Evolutionary conservation across 495 filamentous ascomycete species (phyloP), one percentile per base, ranked within the genome.

Genomic region (Evernia prunastri): DNA sequence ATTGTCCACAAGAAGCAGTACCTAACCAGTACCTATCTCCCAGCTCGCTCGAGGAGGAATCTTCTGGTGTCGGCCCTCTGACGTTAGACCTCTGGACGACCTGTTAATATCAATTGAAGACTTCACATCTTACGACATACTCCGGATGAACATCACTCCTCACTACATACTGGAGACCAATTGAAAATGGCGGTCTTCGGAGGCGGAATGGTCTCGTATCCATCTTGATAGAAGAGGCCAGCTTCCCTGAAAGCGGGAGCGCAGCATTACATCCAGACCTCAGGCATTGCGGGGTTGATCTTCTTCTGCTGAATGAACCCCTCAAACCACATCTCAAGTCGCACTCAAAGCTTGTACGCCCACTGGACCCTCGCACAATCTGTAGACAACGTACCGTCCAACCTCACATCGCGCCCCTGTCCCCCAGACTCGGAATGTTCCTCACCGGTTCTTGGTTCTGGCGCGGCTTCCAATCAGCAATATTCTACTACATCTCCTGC

Each of bases 401-500:
- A 36, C 27, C 45, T 29, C 36, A 25, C 33, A 33, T 42, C 62
- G 23, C 20, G 23, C 18, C 31, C 27, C 15, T 10, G 40, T 49
- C 9, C 10, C 47, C 25, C 4, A 4, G 11, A 13, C 25, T 29
- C 40, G 53, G 53, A 29, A 66, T 64, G 54, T 66, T 66, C 36
- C 67, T 66, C 39, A 66, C 63, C n/a, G 57, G 47, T 60, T 64
- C 69, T 49, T 83, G 81, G 81, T 75, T 83, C 70, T 82, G 75
- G 69, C 76, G 81, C 31, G 81, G 81, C 58, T 78, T 73, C 59
- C 91, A 94, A 77, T 96, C 91, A 20, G 90, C 89, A 63, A 77
- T 92, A 72, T 96, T 95, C 76, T 95, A 92, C 79, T 84, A 92
- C 68, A 81, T 86, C 63, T 88, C 89, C 58, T 96, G 91, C 74